These are phyloP conservation scores for Thelonectria discophora DNA, from an alignment of 2,329 filamentous ascomycete genomes.

Conservation along the genomic window DNA sequence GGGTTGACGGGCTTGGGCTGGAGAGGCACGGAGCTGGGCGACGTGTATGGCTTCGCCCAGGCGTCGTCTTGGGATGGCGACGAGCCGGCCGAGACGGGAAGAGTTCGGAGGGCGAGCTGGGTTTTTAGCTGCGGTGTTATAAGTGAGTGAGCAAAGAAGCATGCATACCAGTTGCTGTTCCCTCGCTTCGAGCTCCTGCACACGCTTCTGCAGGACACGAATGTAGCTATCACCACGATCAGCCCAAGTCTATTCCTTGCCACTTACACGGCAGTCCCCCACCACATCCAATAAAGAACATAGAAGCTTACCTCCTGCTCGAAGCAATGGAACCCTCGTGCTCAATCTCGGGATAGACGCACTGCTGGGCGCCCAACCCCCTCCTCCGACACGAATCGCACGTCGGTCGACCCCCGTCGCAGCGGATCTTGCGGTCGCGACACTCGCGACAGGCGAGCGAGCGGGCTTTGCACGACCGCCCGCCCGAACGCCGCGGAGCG, in stretches of 20 bases:
- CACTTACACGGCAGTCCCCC: constrained; percentile 16
- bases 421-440: constrained; percentile 44
- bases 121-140: too few species aligned
- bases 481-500: constrained; percentile 28
- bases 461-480: constrained; percentile 40
- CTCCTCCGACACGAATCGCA: constrained; percentile 41
- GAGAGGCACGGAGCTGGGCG: constrained; percentile 29
- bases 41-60: constrained; percentile 35
- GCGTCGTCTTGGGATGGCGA: constrained; percentile 34
- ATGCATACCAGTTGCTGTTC: constrained; percentile 40
- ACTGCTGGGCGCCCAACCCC: constrained; percentile 38
- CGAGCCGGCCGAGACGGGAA: constrained; percentile 29
- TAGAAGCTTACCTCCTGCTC: constrained; percentile 37
- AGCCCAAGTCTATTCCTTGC: not conserved
- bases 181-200: constrained; percentile 40
- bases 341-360: constrained; percentile 42
- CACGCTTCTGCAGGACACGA: constrained; percentile 40
- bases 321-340: constrained; percentile 43
- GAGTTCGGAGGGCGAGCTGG: constrained; percentile 30
- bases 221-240: constrained; percentile 34
- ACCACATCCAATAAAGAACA: not conserved
- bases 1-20: constrained; percentile 28
- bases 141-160: too few species aligned
- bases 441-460: constrained; percentile 42
- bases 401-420: constrained; percentile 40